These are phyloP conservation scores for Leishmania arabica DNA, from an alignment of 208 protist species.

Conservation along the genomic window DNA sequence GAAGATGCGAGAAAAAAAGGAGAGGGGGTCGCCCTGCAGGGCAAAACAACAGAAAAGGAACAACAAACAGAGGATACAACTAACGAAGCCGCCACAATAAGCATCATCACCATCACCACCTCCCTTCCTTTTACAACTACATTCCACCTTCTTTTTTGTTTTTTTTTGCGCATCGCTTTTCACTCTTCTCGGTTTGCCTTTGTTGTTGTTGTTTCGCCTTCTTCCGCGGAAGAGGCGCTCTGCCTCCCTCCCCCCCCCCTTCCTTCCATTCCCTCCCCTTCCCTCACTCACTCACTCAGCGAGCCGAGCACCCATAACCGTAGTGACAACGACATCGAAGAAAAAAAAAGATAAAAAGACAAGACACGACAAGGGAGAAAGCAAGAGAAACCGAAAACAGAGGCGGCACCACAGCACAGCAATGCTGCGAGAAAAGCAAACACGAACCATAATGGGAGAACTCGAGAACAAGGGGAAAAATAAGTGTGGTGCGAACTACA, in stretches of 20 bases:
- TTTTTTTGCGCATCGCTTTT: neutral
- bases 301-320: neutral
- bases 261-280: no score
- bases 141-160: neutral
- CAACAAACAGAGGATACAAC: neutral
- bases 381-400: neutral
- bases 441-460: neutral
- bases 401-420: neutral
- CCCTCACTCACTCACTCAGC: neutral
- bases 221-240: no score
- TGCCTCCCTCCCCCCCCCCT: no score
- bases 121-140: neutral
- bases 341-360: neutral
- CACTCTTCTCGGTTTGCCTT: no score
- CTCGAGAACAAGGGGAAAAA: neutral
- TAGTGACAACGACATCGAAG: neutral
- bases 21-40: no score
- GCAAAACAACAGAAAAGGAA: neutral
- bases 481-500: no score
- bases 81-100: neutral
- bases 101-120: neutral
- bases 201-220: neutral
- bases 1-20: neutral
- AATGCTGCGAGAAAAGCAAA: neutral
- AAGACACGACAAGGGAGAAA: neutral